Evolutionary conservation across 768 basidiomycete species (phyloP), one percentile per base, ranked within the genome.

Genomic region (Suillus cothurnatus): DNA sequence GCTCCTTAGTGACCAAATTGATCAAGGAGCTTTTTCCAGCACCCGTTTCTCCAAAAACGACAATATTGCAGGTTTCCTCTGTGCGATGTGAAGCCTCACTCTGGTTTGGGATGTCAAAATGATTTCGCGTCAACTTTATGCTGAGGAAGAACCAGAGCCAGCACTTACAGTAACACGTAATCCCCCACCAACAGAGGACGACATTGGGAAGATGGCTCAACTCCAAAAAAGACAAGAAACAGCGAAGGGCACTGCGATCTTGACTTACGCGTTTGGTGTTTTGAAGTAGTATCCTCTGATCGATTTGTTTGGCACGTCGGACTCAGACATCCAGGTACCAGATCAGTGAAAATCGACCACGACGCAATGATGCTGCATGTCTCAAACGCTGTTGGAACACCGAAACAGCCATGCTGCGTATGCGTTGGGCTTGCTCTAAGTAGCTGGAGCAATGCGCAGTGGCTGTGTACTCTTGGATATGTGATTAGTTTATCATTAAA

Each of bases 41-140:
- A 8, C 76, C 76, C 1, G 76, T 77, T 15, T 76, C 70, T 63
- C 75, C 75, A 62, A 77, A 76, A 67, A 76, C 61, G 64, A 76
- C 74, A 6, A 76, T 23, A 56, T 73, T 74, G n/a, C 38, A 59
- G 17, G 23, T 58, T 11, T 39, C 36, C 39, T 50, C 7, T 26
- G 34, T 17, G 38, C 12, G 38, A 6, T 26, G 26, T 6, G 17
- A 39, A 39, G 26, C 11, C 19, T 26, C 9, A 39, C 6, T 59
- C 58, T 59, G 39, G 19, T 59, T 59, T 28, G 1, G 12, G 19
- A 38, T 26, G 23, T 28, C 23, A 23, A 19, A 41, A 12, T 32
- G 3, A n/a, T 14, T 32, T 55, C 31, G 12, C 4, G 26, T 59
- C 12, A 59, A 39, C 17, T 39, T 59, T 39, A 59, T 28, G 17